These are phyloP conservation scores for Diaporthe aspalathi DNA, from an alignment of 2,329 filamentous ascomycete species.

Conservation along the genomic window DNA sequence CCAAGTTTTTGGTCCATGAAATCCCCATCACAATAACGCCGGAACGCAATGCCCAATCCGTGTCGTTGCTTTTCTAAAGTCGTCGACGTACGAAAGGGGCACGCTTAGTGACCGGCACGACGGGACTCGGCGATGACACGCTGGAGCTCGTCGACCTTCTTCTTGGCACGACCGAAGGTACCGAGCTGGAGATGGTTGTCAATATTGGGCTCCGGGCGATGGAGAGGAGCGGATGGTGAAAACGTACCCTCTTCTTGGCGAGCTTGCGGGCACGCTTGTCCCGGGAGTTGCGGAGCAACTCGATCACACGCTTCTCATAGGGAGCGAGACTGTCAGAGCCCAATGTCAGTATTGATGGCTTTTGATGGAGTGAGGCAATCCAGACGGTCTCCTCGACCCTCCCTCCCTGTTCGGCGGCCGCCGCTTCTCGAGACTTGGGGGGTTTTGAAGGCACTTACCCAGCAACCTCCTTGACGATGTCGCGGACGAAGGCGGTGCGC, in stretches of 20 bases:
- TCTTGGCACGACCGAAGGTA: conserved; percentile 98
- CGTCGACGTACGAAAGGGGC: conserved; percentile 24
- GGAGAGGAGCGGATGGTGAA: conserved; percentile 19
- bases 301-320: conserved; percentile 98
- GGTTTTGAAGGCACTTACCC: conserved; percentile 70
- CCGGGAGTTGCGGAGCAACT: conserved; percentile 98
- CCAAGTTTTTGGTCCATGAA: conserved; percentile 28
- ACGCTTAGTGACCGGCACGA: conserved; percentile 68
- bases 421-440: background rate
- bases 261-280: conserved; percentile 99
- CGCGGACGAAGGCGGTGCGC: conserved; percentile 95
- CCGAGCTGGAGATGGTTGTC: conserved; percentile 75
- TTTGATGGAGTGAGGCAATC: background rate
- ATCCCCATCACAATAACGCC: conserved; percentile 26
- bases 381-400: background rate
- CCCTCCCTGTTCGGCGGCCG: background rate
- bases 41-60: conserved; percentile 22
- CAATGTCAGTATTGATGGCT: conserved; percentile 35
- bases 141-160: conserved; percentile 99
- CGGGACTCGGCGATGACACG: conserved; percentile 97
- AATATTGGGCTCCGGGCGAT: conserved; percentile 39
- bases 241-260: conserved; percentile 95
- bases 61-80: conserved; percentile 32
- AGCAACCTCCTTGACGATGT: conserved; percentile 98
- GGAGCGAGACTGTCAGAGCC: conserved; percentile 75